Evolutionary conservation across 495 filamentous ascomycete species (phyloP).

Genomic region (Xylaria bambusicola): DNA sequence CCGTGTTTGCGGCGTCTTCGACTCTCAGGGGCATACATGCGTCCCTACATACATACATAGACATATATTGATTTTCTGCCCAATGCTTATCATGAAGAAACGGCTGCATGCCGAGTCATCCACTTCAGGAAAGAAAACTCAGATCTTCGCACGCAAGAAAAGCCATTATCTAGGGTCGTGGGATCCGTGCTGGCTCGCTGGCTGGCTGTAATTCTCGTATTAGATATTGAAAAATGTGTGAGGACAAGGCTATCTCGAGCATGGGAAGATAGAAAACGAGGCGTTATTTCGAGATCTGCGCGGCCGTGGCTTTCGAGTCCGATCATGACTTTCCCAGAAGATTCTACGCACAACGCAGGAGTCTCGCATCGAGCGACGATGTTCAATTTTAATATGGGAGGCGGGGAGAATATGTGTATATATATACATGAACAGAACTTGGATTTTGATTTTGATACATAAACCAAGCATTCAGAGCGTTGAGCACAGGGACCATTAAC

Average conservation of each 20-base stretch:
- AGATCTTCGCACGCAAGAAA: neutral
- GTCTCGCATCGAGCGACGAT: conserved; percentile 1
- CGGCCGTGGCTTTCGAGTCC: conserved; percentile 8
- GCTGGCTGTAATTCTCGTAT: conserved; percentile 1
- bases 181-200: no score
- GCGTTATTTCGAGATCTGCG: conserved; percentile 11
- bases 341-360: neutral
- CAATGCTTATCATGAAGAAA: conserved; percentile 6
- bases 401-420: neutral
- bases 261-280: neutral
- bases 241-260: conserved; percentile 6
- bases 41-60: neutral
- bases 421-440: conserved; percentile 14
- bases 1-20: no score
- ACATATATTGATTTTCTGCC: neutral
- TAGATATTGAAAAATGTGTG: conserved; percentile 7
- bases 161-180: no score
- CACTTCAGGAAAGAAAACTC: neutral
- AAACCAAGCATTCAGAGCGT: no score
- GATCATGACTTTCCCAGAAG: conserved; percentile 13
- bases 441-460: no score
- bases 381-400: neutral
- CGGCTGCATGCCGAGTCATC: conserved; percentile 16
- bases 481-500: no score
- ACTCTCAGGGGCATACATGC: no score